Percentiles rank a stretch among this genome's conserved stretches.
Conservation (phyloP, 495 filamentous ascomycete species). For the Aspergillus heteromorphus region DNA sequence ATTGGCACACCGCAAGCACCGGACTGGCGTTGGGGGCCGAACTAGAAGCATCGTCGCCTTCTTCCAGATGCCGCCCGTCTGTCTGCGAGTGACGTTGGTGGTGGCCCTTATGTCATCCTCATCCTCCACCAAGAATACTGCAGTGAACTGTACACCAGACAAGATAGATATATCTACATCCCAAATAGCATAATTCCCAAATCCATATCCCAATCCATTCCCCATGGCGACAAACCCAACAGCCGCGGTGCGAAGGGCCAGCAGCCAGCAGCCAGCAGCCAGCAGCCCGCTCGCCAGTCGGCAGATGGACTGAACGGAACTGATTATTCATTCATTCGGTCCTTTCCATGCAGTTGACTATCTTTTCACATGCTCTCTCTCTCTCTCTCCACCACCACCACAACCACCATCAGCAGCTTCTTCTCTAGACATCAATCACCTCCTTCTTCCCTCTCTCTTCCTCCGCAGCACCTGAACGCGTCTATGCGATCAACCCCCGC, state of each 20-base stretch:
- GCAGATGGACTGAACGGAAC: not conserved
- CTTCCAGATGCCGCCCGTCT: too few species aligned
- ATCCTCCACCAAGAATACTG: not conserved
- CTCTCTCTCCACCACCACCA: too few species aligned
- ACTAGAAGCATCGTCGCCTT: too few species aligned
- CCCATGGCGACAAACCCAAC: too few species aligned
- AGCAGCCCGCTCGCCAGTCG: not conserved
- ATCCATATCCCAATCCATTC: too few species aligned
- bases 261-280: constrained; percentile 7
- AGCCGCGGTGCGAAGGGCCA: too few species aligned
- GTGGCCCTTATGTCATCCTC: not conserved
- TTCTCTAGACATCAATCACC: too few species aligned
- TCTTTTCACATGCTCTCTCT: not conserved
- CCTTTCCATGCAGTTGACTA: constrained; percentile 6
- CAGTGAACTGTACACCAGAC: too few species aligned
- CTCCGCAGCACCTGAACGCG: not conserved
- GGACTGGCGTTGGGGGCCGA: too few species aligned
- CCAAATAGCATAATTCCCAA: not conserved
- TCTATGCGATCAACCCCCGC: not conserved
- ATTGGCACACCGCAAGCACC: not conserved
- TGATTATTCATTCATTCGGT: constrained; percentile 5
- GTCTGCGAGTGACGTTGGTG: not conserved
- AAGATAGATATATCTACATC: too few species aligned
- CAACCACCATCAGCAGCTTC: too few species aligned
- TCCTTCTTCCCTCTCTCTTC: not conserved